Base-by-base conservation (phyloP, 2,329 filamentous ascomycete genomes). In the Aspergillus tanneri region DNA sequence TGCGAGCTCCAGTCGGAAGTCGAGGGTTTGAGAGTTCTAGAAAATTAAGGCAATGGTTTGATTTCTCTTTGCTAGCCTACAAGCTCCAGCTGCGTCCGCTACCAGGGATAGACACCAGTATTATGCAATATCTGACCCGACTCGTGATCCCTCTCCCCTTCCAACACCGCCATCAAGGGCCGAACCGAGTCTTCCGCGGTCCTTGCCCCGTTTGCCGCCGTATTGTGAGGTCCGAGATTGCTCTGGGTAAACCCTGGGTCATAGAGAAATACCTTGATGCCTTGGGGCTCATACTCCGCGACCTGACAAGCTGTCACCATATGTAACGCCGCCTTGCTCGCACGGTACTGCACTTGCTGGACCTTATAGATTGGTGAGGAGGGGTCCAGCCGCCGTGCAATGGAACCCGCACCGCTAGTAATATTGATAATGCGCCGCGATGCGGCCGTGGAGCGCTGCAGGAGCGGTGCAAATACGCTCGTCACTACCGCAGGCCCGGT, bases 311-410 rank as follows among this genome's bases (percentile, higher is more conserved):
- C 18, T 14, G 46, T 23, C 8, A 75, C 56, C 62, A 73, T 71
- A 25, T 75, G 70, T 8, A 74, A 32, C 0, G 71, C 73, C 1
- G 72, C 67, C 47, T 76, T 76, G 58, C 70, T 73, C 3, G 62
- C 53, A 18, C 68, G 58, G 37, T 76, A 76, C 2, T 60, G 56
- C 44, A 63, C 67, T 48, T 64, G 66, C 21, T 71, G 68, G 12
- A 55, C 52, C 1, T 49, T 47, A 40, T 71, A 71, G 5, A 44
- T 64, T 0, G 36, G 6, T 0, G 52, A 64, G 0, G 49, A 53
- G 37, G 59, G 57, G 45, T 72, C 63, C 2, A 54, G 46, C 0
- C 64, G 49, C 10, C 54, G 47, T 19, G 61, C 58, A 5, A 54
- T 32, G n/a, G 62, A 67, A 2, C 70, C 71, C 5, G 67, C 54